Evolutionary conservation across 2,329 filamentous ascomycete genomes (phyloP), one percentile per base, ranked within the genome.

Genomic region (Fusarium nodosum): DNA sequence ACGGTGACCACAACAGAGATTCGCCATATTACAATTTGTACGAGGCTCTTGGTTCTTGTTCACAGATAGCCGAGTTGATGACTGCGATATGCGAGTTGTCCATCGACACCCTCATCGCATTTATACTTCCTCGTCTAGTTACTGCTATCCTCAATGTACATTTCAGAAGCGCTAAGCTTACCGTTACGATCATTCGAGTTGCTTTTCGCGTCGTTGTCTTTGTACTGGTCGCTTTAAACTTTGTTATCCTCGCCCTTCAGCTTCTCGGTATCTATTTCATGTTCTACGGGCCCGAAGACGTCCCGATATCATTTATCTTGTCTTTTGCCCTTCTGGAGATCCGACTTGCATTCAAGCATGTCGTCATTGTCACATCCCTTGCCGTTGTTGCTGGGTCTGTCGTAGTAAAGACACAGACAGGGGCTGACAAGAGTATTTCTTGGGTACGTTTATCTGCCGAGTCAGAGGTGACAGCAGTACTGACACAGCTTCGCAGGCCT

Each of bases 121-220:
- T 78, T 11, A 61, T 72, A n/a, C 64, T 78, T 9, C 56, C 75
- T 3, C 58, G 64, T 47, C 54, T 78, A 2, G 62, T 64, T 22
- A 64, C 48, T 2, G 75, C 72, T 11, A 72, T 74, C 38, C 48
- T 64, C 42, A 56, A 73, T 13, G 68, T 64, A 0, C 58, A 72
- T 5, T 55, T 57, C 3, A 68, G 66, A 5, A 50, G 47, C 0
- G 18, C 55, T 8, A 51, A 26, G 2, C 26, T 44, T 2, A 22
- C 50, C 10, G 74, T 65, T 7, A 75, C 65, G 24, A 46, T 64
- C 0, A 26, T 74, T 9, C 71, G 67, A 4, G 16, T 64, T 3
- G 24, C n/a, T 3, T 68, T 69, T 1, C 71, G 69, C 34, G 69
- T 50, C 5, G 24, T 73, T 3, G 53, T 66, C 2, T 44, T 33